Base-by-base conservation (phyloP, 2,329 filamentous ascomycete species). In the Endocalyx cinctus region DNA sequence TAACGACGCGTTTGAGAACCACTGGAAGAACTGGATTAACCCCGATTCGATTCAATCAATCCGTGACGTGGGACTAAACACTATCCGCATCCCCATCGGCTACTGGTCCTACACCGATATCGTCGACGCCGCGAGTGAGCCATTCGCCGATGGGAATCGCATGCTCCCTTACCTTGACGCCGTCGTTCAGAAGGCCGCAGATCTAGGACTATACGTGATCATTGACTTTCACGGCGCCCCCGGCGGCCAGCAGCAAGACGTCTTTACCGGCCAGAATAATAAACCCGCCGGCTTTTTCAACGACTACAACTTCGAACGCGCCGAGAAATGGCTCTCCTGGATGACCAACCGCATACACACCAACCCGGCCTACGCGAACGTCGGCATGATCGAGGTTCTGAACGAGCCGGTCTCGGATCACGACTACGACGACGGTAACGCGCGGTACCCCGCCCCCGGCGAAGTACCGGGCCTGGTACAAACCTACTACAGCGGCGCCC, bases 81-180 rank as follows among this genome's bases (percentile, higher is more conserved):
- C 67, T 0, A 55, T 72, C 20, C 59, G 69, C 3, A 64, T 73
- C 10, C 69, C 69, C 0, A 61, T 72, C 2, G 69, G 69, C 5
- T 73, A 67, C 46, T 73, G 69, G 69, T 61, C 72, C 35, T 52
- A 61, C 11, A 69, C 72, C 41, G 62, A 64, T 23, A 51, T 69
- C 6, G 65, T 72, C 5, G 35, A 46, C 13, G 50, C 59, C 19
- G 62, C 54, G 15, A n/a, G n/a, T n/a, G 69, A 72, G 47, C 54
- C 67, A 37, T 52, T 45, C 27, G 48, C 48, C 1, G 55, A 57
- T 40, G 68, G 67, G 2, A n/a, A n/a, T n/a, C n/a, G n/a, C n/a
- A 67, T 60, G 0, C 47, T 69, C 14, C 38, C 57, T 2, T 69
- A 70, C 38, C 54, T 73, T 18, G 61, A 69, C 41, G 55, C 58